Conservation (phyloP, 2,329 filamentous ascomycete genomes). For the Trichoderma hamatum region DNA sequence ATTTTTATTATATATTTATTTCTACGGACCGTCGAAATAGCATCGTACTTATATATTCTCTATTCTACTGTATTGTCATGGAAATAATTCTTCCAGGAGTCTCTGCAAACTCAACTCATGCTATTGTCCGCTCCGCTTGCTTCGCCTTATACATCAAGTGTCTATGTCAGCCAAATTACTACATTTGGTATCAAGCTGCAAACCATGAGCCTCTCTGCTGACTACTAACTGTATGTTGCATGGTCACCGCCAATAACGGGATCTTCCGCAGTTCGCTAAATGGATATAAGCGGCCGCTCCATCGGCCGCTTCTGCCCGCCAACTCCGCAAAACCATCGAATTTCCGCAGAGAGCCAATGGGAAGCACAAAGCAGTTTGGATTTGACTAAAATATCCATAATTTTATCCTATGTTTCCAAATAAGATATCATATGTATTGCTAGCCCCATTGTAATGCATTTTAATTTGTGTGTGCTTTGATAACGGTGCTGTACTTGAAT, state of each 20-base stretch:
- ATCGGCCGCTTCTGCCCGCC: background rate
- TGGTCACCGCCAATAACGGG: background rate
- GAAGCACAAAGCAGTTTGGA: background rate
- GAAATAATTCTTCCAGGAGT: no score
- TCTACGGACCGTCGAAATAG: background rate
- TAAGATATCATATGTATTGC: background rate
- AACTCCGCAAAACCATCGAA: background rate
- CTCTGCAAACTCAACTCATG: background rate
- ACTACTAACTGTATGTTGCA: background rate
- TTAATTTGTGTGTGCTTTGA: background rate
- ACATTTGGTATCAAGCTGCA: background rate
- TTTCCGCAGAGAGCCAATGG: background rate
- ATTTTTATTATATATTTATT: background rate
- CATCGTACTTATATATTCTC: conserved; percentile 2
- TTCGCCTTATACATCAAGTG: background rate
- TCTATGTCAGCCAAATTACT: background rate
- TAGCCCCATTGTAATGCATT: background rate
- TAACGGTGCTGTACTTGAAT: no score
- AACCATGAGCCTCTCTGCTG: conserved; percentile 56
- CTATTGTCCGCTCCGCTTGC: conserved; percentile 10
- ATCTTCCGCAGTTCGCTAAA: background rate
- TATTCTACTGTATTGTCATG: background rate
- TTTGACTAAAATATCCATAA: no score
- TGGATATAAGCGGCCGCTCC: background rate
- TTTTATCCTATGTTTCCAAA: background rate